A percentile compares a stretch with the other conserved stretches of the same genome.
phyloP scores from a whole-genome alignment of 225 moss, liverwort and hornwort genomes.

The Climacium dendroides region DNA sequence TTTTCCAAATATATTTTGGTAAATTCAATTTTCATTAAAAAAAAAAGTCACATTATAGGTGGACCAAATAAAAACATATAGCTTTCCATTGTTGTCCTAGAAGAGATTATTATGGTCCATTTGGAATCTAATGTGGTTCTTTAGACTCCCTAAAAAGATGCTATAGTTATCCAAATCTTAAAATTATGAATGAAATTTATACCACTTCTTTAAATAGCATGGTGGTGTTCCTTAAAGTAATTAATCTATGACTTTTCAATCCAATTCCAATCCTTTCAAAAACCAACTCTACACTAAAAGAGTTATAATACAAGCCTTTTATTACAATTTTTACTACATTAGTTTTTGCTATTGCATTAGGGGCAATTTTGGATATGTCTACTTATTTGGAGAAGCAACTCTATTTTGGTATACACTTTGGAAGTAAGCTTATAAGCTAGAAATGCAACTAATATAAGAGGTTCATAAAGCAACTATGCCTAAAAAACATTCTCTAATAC shows the following conservation, averaged over 20 bases:
- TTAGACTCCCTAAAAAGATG: background rate
- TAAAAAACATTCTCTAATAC: accelerated
- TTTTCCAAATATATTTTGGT: background rate
- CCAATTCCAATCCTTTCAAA: background rate
- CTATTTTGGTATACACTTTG: background rate
- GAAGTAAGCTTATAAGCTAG: background rate
- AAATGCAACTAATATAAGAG: background rate
- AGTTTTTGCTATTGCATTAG: background rate
- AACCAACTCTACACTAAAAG: background rate
- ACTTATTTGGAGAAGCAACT: background rate
- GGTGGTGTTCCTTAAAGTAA: background rate
- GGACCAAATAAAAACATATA: background rate
- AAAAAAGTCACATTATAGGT: background rate
- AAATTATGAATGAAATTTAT: background rate
- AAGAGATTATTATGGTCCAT: background rate
- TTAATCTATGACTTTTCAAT: background rate
- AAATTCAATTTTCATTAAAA: background rate
- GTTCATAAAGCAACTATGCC: accelerated
- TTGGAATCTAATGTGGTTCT: background rate
- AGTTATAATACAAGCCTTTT: background rate
- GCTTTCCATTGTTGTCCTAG: background rate
- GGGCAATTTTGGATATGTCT: background rate
- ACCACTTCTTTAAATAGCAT: background rate
- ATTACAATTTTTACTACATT: background rate
- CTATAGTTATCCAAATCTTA: background rate